Conservation (phyloP, 129 eudicot species). For the Erigeron canadensis region DNA sequence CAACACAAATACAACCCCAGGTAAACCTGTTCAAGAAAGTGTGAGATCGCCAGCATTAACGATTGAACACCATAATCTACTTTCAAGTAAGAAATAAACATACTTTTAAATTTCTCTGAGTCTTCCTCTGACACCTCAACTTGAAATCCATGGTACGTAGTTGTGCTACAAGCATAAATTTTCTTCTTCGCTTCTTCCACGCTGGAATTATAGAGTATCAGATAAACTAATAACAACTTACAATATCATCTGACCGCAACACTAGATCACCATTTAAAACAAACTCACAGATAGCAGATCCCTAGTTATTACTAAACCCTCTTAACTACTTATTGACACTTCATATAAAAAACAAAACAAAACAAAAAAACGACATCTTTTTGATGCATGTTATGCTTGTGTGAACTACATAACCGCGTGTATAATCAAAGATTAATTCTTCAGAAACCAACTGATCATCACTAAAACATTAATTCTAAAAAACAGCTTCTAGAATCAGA, state of each 20-base stretch:
- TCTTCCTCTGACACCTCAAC: constrained; percentile 74
- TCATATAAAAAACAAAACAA: too few relatives aligned
- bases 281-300: not conserved
- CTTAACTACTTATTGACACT: too few relatives aligned
- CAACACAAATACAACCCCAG: constrained; percentile 81
- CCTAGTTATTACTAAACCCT: not conserved
- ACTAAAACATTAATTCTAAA: too few relatives aligned
- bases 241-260: constrained; percentile 16
- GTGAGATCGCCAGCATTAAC: constrained; percentile 6
- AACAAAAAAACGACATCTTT: too few relatives aligned
- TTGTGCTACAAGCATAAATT: constrained; percentile 93
- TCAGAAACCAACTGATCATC: too few relatives aligned
- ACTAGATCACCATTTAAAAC: constrained; percentile 4
- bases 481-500: too few relatives aligned
- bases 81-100: not conserved
- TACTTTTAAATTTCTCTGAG: constrained; percentile 76
- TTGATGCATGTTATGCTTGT: too few relatives aligned
- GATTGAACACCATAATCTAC: not conserved
- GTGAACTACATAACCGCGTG: too few relatives aligned
- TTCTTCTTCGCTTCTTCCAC: constrained; percentile 94
- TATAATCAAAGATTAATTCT: too few relatives aligned
- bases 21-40: constrained; percentile 45
- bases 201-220: constrained; percentile 36
- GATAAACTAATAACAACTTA: not conserved
- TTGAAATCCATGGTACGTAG: constrained; percentile 84